These are phyloP conservation scores for Suillus paluster DNA, from an alignment of 768 basidiomycete genomes.

Conservation along the genomic window DNA sequence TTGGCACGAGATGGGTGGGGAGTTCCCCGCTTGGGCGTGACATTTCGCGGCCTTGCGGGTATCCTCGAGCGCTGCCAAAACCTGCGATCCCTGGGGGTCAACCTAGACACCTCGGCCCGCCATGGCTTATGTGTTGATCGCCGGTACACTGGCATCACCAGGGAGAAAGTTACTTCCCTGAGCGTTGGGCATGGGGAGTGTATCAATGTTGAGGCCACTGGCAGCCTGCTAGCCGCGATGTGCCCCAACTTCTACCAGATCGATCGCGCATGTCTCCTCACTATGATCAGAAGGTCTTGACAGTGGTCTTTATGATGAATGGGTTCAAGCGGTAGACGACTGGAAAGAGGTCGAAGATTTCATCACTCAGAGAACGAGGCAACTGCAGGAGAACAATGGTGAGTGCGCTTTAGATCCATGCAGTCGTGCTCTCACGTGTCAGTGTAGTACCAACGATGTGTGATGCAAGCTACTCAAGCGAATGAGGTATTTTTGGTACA, in stretches of 20 bases:
- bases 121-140: neutral
- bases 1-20: neutral
- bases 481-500: neutral
- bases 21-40: neutral
- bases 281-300: neutral
- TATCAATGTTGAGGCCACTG: neutral
- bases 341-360: neutral
- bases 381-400: neutral
- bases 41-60: neutral
- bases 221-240: neutral
- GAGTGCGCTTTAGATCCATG: neutral
- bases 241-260: neutral
- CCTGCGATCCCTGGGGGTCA: neutral
- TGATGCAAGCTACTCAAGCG: neutral
- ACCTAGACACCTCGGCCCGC: neutral
- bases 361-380: neutral
- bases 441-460: neutral
- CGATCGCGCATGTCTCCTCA: neutral
- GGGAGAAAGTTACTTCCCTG: neutral
- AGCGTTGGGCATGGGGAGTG: neutral
- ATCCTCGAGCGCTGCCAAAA: neutral
- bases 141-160: too few species aligned
- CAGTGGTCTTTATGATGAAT: neutral
- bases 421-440: neutral
- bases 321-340: neutral